A percentile compares a stretch with the other conserved stretches of the same genome.
Evolutionary conservation across 345 rosid genomes (phyloP).

Genomic region (Citrus inodora): DNA sequence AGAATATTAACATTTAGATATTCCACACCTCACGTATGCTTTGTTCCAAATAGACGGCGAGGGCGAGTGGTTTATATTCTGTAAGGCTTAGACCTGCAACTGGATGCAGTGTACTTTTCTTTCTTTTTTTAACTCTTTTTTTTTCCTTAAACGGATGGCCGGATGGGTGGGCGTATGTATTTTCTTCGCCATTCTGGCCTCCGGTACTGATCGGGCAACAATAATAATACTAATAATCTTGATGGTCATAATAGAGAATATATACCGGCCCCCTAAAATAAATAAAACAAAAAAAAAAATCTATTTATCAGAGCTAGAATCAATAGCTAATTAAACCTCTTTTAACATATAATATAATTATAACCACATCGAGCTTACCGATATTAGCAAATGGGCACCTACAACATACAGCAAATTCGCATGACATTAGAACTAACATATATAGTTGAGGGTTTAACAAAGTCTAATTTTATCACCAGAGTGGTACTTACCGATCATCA

Average conservation of each 20-base stretch:
- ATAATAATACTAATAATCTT: no score
- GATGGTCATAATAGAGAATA: no score
- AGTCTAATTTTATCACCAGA: no score
- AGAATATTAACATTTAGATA: background rate
- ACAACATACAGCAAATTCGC: background rate
- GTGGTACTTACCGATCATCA: no score
- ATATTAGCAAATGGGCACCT: background rate
- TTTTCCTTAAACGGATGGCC: no score
- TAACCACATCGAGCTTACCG: background rate
- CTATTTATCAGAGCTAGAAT: no score
- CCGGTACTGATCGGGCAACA: no score
- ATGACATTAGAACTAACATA: background rate
- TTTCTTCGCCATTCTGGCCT: no score
- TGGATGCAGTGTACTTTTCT: background rate
- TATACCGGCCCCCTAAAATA: no score
- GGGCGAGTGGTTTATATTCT: conserved; percentile 3
- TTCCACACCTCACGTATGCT: background rate
- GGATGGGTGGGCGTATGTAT: no score
- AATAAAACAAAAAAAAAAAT: no score
- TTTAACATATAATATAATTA: background rate
- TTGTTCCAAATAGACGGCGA: background rate
- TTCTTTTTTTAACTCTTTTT: no score
- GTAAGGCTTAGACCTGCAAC: background rate
- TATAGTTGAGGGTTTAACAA: background rate
- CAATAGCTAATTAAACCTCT: background rate